Conservation (phyloP, 139 green algal species). For the Chlorokybus atmophyticus region DNA sequence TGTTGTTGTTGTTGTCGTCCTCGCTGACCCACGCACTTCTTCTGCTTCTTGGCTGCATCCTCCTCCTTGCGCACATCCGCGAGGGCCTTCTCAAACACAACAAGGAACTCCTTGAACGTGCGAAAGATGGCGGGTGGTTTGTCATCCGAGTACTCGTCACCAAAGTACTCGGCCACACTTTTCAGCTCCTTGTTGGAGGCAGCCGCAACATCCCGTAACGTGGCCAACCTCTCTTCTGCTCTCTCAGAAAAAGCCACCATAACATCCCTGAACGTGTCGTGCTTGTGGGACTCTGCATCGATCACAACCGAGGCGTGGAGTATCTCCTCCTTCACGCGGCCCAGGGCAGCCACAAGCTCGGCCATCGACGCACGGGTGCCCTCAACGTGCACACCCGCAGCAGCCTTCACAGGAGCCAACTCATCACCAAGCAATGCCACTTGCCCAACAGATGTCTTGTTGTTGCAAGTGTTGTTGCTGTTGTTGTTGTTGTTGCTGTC, state of each 20-base stretch:
- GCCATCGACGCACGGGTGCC: neutral
- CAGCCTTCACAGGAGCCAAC: constrained; percentile 8
- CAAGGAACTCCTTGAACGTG: constrained; percentile 43
- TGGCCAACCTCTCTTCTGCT: constrained; percentile 7
- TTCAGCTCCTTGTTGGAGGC: constrained; percentile 8
- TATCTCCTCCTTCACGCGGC: constrained; percentile 16
- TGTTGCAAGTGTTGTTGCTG: too few relatives aligned
- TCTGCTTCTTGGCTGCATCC: constrained; percentile 4
- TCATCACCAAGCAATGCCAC: too few relatives aligned
- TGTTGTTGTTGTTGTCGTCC: too few relatives aligned
- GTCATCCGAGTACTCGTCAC: constrained; percentile 31
- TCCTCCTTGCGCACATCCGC: constrained; percentile 34
- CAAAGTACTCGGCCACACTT: constrained; percentile 38
- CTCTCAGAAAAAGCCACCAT: constrained; percentile 13
- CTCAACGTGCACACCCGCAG: constrained; percentile 7
- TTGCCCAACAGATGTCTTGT: too few relatives aligned
- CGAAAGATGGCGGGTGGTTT: constrained; percentile 36
- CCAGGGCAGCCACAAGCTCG: constrained; percentile 9
- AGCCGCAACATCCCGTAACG: neutral
- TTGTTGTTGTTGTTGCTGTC: too few relatives aligned
- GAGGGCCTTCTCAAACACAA: constrained; percentile 38
- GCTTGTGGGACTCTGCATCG: neutral
- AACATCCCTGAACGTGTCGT: constrained; percentile 17
- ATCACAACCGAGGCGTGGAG: constrained; percentile 1
- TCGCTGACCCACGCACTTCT: too few relatives aligned